Percentiles rank a stretch among this genome's conserved stretches.
Conservation (phyloP, 768 basidiomycete genomes). For the Solioccasus polychromus region DNA sequence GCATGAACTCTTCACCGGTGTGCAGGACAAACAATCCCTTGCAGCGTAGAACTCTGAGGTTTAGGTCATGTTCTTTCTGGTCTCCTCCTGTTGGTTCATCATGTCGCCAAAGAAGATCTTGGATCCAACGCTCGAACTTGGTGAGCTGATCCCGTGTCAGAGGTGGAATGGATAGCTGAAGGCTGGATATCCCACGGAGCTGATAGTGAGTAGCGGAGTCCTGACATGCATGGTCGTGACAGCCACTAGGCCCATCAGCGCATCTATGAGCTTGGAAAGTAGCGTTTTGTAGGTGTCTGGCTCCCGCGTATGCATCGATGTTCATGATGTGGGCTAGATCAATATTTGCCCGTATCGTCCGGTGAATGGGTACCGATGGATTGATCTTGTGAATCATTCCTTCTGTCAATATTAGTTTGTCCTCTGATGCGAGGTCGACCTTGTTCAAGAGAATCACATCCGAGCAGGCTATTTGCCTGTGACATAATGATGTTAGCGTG, state of each 20-base stretch:
- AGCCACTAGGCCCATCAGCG: slow-evolving; percentile 27
- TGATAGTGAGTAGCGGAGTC: slow-evolving; percentile 56
- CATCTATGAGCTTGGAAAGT: slow-evolving; percentile 32
- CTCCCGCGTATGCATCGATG: slow-evolving; percentile 73
- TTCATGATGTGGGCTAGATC: slow-evolving; percentile 75
- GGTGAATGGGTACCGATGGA: slow-evolving; percentile 71
- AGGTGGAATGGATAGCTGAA: slow-evolving; percentile 67
- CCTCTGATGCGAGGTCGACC: slow-evolving; percentile 62
- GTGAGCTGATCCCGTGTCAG: slow-evolving; percentile 48
- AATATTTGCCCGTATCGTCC: slow-evolving; percentile 69
- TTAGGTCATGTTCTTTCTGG: slow-evolving; percentile 5
- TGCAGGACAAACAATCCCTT: slow-evolving; percentile 74
- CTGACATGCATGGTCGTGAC: slow-evolving; percentile 32
- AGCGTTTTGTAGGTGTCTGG: slow-evolving; percentile 25
- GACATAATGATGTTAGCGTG: background rate
- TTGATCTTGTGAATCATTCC: slow-evolving; percentile 71
- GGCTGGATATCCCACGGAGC: slow-evolving; percentile 77
- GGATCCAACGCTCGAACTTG: slow-evolving; percentile 76
- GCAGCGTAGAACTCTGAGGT: slow-evolving; percentile 72
- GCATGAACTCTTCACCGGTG: slow-evolving; percentile 59
- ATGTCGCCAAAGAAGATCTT: slow-evolving; percentile 79
- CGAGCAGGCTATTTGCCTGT: slow-evolving; percentile 90
- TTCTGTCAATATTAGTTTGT: slow-evolving; percentile 49
- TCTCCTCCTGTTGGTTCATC: slow-evolving; percentile 41
- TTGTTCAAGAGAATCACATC: slow-evolving; percentile 95